These are phyloP conservation scores for Colletotrichum tamarilloi DNA, from an alignment of 2,329 filamentous ascomycete species.

Conservation along the genomic window DNA sequence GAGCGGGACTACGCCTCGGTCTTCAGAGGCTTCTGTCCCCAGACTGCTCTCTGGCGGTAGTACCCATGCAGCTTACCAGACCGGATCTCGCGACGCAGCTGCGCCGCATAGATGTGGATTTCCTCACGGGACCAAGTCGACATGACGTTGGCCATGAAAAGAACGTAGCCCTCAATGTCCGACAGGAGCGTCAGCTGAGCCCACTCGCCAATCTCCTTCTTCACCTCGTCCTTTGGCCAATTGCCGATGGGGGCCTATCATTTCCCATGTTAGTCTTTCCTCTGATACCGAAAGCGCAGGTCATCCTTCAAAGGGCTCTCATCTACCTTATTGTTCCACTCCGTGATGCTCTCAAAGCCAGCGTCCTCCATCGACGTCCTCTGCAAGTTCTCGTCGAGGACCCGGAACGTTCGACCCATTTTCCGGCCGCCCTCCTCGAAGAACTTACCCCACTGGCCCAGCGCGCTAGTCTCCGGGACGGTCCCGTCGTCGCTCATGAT, in stretches of 20 bases:
- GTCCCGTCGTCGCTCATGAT: constrained; percentile 45
- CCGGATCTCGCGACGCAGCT: constrained; percentile 46
- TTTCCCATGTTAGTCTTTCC: constrained; percentile 14
- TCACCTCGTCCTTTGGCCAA: constrained; percentile 52
- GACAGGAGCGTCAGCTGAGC: constrained; percentile 44
- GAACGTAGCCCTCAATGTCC: constrained; percentile 46
- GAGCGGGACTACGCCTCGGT: not conserved
- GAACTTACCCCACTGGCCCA: constrained; percentile 47
- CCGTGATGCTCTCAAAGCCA: constrained; percentile 41
- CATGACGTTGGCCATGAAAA: constrained; percentile 49
- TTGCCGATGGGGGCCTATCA: constrained; percentile 45
- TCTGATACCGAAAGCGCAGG: not conserved
- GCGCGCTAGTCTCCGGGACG: constrained; percentile 42
- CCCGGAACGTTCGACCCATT: constrained; percentile 44
- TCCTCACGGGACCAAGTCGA: constrained; percentile 48
- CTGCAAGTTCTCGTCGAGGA: constrained; percentile 46
- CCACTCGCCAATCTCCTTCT: constrained; percentile 50
- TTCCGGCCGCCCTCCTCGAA: constrained; percentile 47
- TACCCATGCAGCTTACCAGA: constrained; percentile 42
- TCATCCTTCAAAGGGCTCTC: not conserved
- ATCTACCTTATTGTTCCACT: constrained; percentile 37
- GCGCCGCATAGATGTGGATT: constrained; percentile 46
- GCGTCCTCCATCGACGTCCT: constrained; percentile 43
- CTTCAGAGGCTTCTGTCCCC: constrained; percentile 41
- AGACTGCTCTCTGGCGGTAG: constrained; percentile 44